Base-by-base conservation (phyloP, 2,329 filamentous ascomycete species). In the Fusarium brevicatenulatum region DNA sequence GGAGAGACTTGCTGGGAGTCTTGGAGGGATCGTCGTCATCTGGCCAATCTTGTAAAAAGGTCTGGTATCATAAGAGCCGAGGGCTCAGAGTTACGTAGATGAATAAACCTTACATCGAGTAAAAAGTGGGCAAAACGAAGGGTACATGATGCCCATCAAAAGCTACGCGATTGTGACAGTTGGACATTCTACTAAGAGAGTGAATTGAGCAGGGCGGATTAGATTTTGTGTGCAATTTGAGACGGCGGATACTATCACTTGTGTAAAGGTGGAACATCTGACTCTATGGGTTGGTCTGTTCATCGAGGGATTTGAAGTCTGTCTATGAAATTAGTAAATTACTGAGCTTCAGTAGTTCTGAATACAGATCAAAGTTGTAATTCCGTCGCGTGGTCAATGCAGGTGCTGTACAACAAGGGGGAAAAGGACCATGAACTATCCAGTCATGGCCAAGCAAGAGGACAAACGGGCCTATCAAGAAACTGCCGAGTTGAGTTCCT, bases 291-390 rank as follows among this genome's bases (percentile, higher is more conserved):
- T 5, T 25, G 7, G n/a, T 23, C 40, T 43, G 9, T 23, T 46
- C 4, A 1, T 46, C 0, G 5, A 4, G 23, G 16, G 13, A 16
- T 18, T 7, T 13, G 18, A 25, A 9, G 25, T 15, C 23, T 21
- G 9, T 46, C 1, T 4, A 46, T 15, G 18, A 9, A 5, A 25
- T 25, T 25, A 25, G 25, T 25, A 25, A 9, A 1, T 9, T 34
- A 34, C 10, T 46, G 43, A 28, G 18, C 11, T 19, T 19, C 5
- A 32, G 11, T 12, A 12, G 30, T 32, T 32, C 7, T 9, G 12
- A 11, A 9, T 10, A 18, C 0, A 18, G 10, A 32, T 32, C 4
- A 2, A 49, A 7, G 4, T 5, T 12, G 21, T 4, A 7, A 3
- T n/a, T 13, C 7, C 7, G 15, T 13, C 3, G 6, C 2, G 4